These are phyloP conservation scores for Paecilomyces fulvus DNA, from an alignment of 2,329 filamentous ascomycete species.

Conservation along the genomic window DNA sequence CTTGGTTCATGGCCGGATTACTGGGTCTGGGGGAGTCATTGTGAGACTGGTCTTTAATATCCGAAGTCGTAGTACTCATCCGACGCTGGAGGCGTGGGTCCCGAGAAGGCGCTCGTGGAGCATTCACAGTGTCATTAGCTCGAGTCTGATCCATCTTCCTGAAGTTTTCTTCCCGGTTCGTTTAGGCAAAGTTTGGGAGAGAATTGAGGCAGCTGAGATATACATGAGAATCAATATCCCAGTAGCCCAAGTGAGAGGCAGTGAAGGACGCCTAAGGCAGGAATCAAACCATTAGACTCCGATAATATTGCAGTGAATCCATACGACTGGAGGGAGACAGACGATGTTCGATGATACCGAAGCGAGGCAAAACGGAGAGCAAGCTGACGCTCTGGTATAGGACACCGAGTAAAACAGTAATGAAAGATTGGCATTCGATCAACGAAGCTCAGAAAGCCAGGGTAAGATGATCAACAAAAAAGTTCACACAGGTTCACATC, in stretches of 20 bases:
- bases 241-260: neutral
- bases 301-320: neutral
- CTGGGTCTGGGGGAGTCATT: neutral
- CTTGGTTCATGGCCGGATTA: neutral
- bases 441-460: neutral
- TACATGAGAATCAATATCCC: neutral
- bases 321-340: neutral
- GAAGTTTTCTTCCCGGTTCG: neutral
- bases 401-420: too few relatives aligned
- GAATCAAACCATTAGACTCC: neutral
- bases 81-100: slow-evolving; percentile 13
- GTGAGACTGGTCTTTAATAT: neutral
- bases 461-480: neutral
- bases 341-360: neutral
- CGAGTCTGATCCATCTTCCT: neutral
- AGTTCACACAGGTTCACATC: neutral
- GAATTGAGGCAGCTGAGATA: neutral
- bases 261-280: neutral
- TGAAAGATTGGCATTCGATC: too few relatives aligned
- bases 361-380: neutral
- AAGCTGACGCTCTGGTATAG: neutral
- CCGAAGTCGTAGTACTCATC: neutral
- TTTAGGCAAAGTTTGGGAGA: neutral
- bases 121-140: neutral
- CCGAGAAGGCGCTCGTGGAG: slow-evolving; percentile 7